Evolutionary conservation across 1,284 basidiomycete genomes (phyloP), one percentile per base, ranked within the genome.

Genomic region (Rhodotorula sp.): DNA sequence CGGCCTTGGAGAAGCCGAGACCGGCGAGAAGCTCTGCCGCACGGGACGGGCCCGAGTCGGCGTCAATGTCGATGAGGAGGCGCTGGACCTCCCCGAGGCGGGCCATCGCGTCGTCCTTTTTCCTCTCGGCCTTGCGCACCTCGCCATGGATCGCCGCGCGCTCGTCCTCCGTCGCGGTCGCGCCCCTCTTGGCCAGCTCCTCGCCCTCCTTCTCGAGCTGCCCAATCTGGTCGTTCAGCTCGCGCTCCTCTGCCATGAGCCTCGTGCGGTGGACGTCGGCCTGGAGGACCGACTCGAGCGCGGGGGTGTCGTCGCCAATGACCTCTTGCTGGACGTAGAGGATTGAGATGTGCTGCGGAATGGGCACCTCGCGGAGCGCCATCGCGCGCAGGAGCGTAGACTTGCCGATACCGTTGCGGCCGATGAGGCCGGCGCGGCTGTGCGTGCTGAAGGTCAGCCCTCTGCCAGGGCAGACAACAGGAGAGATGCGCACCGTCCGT

Each of bases 281-380:
- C 83, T 95, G 94, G 60, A 99, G 87, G 19, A 99, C 96, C 4
- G 94, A 94, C 44, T 97, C 91, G 61, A 99, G 85, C 0, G 97
- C 97, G 0, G 85, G 84, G 0, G 94, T 98, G 76, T 96, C 94
- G 82, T 99, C 97, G 46, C 97, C 97, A 64, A 72, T 91, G 71
- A 91, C 91, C 83, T 99, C 97, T 84, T 99, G 97, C 82, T 99
- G 97, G 72, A 99, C 97, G 80, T 99, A 97, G 44, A 99, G 85
- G 72, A 99, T 95, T 2, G 93, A 95, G 80, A 99, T 97, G 81
- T 98, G 91, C 0, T 91, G 85, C 19, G 94, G 94, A 70, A 97
- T 91, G 44, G 93, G 90, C 21, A 99, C 89, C 80, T 99, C 97
- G 80, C 97, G 89, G 84, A 99, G 86, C 1, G 97, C 92, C 80